phyloP scores from a whole-genome alignment of 176 grass and related monocot genomes.

The Cocos nucifera region DNA sequence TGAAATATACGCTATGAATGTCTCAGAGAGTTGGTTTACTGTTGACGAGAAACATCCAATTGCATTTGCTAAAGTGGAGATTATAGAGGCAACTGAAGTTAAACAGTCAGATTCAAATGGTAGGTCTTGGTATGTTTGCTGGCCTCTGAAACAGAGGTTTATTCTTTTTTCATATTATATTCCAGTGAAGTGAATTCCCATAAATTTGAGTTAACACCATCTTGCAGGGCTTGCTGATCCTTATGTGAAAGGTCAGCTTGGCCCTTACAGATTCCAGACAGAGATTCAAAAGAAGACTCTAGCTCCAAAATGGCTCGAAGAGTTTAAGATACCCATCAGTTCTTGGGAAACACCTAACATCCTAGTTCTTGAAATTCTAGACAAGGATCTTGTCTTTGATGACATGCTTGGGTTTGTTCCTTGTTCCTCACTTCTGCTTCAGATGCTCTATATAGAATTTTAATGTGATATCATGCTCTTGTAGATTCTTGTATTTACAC shows the following conservation, averaged over 20 bases:
- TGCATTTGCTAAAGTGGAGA: conserved; percentile 68
- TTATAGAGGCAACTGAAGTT: conserved; percentile 84
- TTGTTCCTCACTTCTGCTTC: neutral
- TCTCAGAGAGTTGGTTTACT: conserved; percentile 66
- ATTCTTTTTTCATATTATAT: neutral
- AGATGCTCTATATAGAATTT: too few species aligned
- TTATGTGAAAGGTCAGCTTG: conserved; percentile 76
- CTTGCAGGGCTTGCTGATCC: conserved; percentile 77
- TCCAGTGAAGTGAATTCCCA: neutral
- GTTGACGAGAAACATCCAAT: conserved; percentile 76
- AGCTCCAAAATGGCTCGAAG: conserved; percentile 80
- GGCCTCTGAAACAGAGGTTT: neutral
- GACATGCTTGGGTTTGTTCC: conserved; percentile 76
- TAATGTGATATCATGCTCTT: too few species aligned
- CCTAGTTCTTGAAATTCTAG: conserved; percentile 66
- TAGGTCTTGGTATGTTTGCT: conserved; percentile 29
- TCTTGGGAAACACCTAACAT: conserved; percentile 69
- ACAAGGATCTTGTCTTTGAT: conserved; percentile 87
- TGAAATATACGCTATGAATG: neutral
- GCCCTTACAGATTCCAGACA: conserved; percentile 74
- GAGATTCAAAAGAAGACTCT: conserved; percentile 76
- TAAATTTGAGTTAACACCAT: neutral
- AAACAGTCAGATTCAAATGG: conserved; percentile 89
- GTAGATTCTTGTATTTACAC: too few species aligned
- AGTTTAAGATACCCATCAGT: conserved; percentile 88